Base-by-base conservation (phyloP, 2,329 filamentous ascomycete species). In the Coniella lustricola region DNA sequence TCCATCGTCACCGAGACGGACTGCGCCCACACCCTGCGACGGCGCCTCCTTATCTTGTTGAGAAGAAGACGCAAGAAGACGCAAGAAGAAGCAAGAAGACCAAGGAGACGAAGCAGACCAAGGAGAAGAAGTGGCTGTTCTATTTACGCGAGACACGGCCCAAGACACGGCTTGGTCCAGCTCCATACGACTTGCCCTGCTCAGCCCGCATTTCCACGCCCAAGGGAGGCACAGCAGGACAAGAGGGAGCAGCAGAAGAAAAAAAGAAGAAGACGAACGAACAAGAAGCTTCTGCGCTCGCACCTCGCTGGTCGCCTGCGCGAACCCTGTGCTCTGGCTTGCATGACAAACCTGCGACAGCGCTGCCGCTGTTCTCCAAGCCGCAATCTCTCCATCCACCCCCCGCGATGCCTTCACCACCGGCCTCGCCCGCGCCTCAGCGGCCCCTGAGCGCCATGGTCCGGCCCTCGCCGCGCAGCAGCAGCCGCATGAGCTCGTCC, bases 401-500 rank as follows among this genome's bases (percentile, higher is more conserved):
- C 29, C 56, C 53, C 58, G 60, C 58, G 57, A 86, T 86, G 82
- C 79, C 81, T 65, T 86, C 84, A 66, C 84, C 83, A 67, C 85
- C 85, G 64, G 75, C 71, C 53, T 89, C 85, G 63, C 84, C 75
- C 62, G 68, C 73, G 62, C 71, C 77, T 56, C 78, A 81, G 66
- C 80, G 89, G 66, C 89, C 90, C 46, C 74, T 88, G 75, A 94
- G 87, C 72, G 84, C 81, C 64, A 83, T 94, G 73, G 80, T 90
- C 61, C 82, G 85, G 60, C 77, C 87, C 39, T 76, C 85, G 37
- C 77, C 74, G 18, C 68, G 88, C 64, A 93, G 87, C 64, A 87
- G 76, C 58, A 95, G 89, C 69, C 86, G 90, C 58, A 74, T 95
- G 76, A 95, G 89, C 71, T 85, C 85, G 72, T 84, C 77, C 60